Percentiles rank a stretch among this genome's conserved stretches.
Evolutionary conservation across 768 basidiomycete species (phyloP).

Genomic region (Leccinum rimulosum): DNA sequence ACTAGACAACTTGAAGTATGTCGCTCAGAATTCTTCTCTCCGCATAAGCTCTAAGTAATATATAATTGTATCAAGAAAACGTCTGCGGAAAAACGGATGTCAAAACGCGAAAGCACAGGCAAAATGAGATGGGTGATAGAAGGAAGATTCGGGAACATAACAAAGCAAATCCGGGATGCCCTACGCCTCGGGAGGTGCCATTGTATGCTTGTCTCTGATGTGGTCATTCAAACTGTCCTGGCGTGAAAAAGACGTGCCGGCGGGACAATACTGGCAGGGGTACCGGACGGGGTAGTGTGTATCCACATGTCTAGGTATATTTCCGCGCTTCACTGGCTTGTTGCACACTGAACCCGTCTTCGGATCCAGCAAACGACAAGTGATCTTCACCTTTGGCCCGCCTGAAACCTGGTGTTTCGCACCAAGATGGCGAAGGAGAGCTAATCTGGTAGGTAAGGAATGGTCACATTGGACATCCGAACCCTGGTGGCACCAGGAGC

Average conservation of each 20-base stretch:
- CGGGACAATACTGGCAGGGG: slow-evolving; percentile 12
- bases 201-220: slow-evolving; percentile 8
- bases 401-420: slow-evolving; percentile 8
- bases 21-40: not conserved
- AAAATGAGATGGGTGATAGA: not conserved
- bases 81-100: too few relatives aligned
- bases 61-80: not conserved
- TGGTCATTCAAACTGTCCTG: slow-evolving; percentile 18
- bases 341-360: slow-evolving; percentile 6
- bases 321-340: slow-evolving; percentile 3
- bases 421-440: slow-evolving; percentile 19
- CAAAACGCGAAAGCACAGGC: not conserved
- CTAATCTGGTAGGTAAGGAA: not conserved
- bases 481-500: slow-evolving; percentile 12
- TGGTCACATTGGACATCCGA: slow-evolving; percentile 1
- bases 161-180: not conserved
- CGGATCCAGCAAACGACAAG: slow-evolving; percentile 13
- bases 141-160: not conserved
- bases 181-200: not conserved
- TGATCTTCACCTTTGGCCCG: not conserved
- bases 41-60: not conserved
- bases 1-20: not conserved
- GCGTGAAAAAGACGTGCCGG: slow-evolving; percentile 21
- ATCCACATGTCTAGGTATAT: slow-evolving; percentile 17
- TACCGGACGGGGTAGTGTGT: slow-evolving; percentile 18